Base-by-base conservation (phyloP, 2,329 filamentous ascomycete species). In the Bipolaris victoriae region DNA sequence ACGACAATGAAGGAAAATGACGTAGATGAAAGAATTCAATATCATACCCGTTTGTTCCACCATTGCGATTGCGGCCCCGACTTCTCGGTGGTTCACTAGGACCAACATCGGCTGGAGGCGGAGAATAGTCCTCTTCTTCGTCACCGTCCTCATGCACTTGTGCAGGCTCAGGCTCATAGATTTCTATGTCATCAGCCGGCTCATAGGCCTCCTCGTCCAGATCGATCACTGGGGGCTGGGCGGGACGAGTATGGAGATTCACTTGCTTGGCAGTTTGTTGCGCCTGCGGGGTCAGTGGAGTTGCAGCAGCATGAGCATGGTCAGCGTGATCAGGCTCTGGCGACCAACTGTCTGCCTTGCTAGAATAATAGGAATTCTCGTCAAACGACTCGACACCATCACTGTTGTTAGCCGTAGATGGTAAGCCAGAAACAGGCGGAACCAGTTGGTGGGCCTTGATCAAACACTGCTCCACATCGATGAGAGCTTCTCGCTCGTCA, bases 361-460 rank as follows among this genome's bases (percentile, higher is more conserved):
- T 97, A 65, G 94, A 97, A 82, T 98, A 97, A 78, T 96, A 96
- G 39, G 92, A 95, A 73, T 96, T 92, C 75, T 96, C 90, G 78
- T 97, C 92, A 79, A 92, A 91, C 35, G 91, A 95, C 76, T 94
- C 91, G 83, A 84, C 90, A 72, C 85, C 83, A 75, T 87, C 86
- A 71, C 82, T 82, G 77, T 88, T 82, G 79, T 86, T 84, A 82
- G 82, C 81, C 57, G 77, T 74, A 61, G 78, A 73, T 36, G 65
- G 78, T 62, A 85, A 80, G 71, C 85, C 83, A 69, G 89, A 85
- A 66, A 88, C 82, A 54, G 87, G 87, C 76, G 88, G 87, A 72
- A 92, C 90, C 66, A 91, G 81, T 63, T 87, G 84, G 71, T 94
- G 81, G 60, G 96, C 88, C 75, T 91, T 71, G 36, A 69, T 66